Evolutionary conservation across 106 monocot species (phyloP).

Genomic region (Dioscorea zingiberensis): DNA sequence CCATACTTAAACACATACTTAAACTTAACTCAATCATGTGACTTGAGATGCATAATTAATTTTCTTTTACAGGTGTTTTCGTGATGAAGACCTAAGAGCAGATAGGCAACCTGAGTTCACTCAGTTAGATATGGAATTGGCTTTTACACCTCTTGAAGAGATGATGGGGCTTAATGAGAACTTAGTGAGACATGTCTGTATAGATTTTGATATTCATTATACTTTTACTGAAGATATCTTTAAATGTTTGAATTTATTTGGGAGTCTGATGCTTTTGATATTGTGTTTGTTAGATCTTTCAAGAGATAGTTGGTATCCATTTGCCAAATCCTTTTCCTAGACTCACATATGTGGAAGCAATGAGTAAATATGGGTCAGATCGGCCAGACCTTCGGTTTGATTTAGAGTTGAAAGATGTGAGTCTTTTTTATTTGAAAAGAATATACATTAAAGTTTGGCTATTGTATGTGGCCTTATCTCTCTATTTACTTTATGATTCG

Average conservation of each 20-base stretch:
- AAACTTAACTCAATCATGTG: too few species aligned
- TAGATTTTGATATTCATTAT: neutral
- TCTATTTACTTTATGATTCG: too few species aligned
- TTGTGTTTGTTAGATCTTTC: constrained; percentile 53
- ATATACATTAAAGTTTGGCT: too few species aligned
- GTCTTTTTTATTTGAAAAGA: constrained; percentile 5
- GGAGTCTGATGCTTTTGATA: neutral
- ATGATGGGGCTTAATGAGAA: constrained; percentile 90
- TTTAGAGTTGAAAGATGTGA: constrained; percentile 82
- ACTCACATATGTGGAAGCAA: constrained; percentile 87
- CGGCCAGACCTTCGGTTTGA: constrained; percentile 90
- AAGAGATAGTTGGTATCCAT: constrained; percentile 60
- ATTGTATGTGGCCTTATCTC: too few species aligned
- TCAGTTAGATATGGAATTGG: constrained; percentile 94
- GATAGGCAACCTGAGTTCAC: constrained; percentile 99
- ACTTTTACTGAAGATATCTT: neutral
- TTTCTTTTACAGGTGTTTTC: constrained; percentile 67
- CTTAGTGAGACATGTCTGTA: constrained; percentile 80
- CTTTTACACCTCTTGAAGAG: constrained; percentile 95
- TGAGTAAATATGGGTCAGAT: constrained; percentile 83
- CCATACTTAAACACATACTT: too few species aligned
- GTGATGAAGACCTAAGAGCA: constrained; percentile 97
- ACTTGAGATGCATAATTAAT: too few species aligned
- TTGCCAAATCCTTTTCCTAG: constrained; percentile 92
- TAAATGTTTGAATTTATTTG: neutral